These are phyloP conservation scores for Citrullus amarus DNA, from an alignment of 306 rosid genomes.

Conservation along the genomic window DNA sequence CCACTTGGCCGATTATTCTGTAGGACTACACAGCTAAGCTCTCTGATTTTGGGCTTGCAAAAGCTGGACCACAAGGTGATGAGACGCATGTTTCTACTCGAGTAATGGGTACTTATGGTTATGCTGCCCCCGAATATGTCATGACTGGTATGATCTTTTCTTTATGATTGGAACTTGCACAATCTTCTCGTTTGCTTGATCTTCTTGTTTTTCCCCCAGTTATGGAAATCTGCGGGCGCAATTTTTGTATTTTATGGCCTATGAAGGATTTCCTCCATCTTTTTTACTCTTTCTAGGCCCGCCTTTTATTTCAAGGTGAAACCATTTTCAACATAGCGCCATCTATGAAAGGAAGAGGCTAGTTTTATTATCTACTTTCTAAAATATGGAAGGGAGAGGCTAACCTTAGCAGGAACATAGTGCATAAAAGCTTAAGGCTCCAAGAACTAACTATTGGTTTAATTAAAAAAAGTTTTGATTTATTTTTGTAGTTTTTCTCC, in stretches of 20 bases:
- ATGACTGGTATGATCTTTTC: conserved; percentile 69
- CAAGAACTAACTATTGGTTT: not conserved
- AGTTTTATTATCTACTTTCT: not conserved
- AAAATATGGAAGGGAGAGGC: not conserved
- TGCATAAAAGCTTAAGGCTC: not conserved
- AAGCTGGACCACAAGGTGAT: conserved; percentile 99
- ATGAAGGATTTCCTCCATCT: not conserved
- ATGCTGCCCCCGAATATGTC: conserved; percentile 96
- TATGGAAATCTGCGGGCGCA: not conserved
- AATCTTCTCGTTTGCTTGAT: not conserved
- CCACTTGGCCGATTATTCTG: conserved; percentile 10
- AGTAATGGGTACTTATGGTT: conserved; percentile 97
- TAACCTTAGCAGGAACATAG: not conserved
- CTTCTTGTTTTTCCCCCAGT: not conserved
- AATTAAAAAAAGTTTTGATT: not conserved
- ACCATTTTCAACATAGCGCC: not conserved
- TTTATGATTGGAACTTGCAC: not conserved
- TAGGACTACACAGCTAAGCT: conserved; percentile 97
- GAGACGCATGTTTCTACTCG: conserved; percentile 97
- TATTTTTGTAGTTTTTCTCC: not conserved
- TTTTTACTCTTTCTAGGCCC: not conserved
- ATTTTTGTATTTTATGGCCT: not conserved
- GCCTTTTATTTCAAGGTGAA: not conserved
- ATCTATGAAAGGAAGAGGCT: not conserved
- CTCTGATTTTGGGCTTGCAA: conserved; percentile 92